These are phyloP conservation scores for Limtongia smithiae DNA, from an alignment of 805 yeast genomes.

Conservation along the genomic window DNA sequence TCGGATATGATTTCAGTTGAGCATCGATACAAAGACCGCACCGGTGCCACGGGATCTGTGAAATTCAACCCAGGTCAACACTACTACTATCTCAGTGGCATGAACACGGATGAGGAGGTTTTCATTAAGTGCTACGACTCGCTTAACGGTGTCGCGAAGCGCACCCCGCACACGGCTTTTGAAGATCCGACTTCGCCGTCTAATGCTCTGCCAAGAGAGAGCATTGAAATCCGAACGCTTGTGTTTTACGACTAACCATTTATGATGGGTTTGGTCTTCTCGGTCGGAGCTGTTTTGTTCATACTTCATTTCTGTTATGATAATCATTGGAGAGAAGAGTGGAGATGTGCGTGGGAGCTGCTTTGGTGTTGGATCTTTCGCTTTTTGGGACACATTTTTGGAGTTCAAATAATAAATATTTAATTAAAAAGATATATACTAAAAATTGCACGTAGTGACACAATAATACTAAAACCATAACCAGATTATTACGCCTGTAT, in stretches of 20 bases:
- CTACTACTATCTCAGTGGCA: slow-evolving; percentile 28
- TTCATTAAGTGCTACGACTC: slow-evolving; percentile 31
- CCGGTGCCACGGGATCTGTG: slow-evolving; percentile 31
- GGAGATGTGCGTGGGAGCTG: neutral
- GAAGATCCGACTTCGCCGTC: slow-evolving; percentile 29
- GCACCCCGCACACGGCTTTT: slow-evolving; percentile 32
- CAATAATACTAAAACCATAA: neutral
- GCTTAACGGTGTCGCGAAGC: slow-evolving; percentile 25
- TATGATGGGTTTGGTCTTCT: no score
- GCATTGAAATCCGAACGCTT: slow-evolving; percentile 31
- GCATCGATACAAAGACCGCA: slow-evolving; percentile 27
- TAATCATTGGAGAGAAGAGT: neutral
- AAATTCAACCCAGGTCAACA: slow-evolving; percentile 24
- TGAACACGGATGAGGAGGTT: slow-evolving; percentile 27
- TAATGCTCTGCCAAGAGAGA: slow-evolving; percentile 28
- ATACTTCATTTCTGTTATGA: neutral
- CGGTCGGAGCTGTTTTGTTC: no score
- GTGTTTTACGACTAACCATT: slow-evolving; percentile 24
- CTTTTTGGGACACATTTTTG: no score
- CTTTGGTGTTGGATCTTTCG: slow-evolving; percentile 1
- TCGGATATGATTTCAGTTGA: slow-evolving; percentile 27
- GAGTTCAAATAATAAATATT: no score
- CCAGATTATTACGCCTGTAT: neutral
- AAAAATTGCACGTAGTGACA: neutral
- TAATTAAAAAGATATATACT: neutral